Evolutionary conservation across 1,139 yeast genomes (phyloP), one percentile per base, ranked within the genome.

Genomic region (Candida tunisiensis): DNA sequence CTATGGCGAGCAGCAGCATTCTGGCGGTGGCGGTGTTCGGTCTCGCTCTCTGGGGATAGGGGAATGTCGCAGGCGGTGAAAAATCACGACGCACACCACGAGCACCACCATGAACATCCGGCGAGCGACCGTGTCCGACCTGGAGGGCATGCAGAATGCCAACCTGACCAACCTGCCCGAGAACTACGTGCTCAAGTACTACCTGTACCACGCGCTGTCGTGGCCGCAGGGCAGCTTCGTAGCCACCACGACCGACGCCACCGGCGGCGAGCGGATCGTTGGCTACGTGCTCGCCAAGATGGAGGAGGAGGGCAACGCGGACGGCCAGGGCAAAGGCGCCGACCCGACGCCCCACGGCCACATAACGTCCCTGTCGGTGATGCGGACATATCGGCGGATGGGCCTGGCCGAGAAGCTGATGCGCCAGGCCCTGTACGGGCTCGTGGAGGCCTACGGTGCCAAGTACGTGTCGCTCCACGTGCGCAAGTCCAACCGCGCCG

Each of bases 201-300:
- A 85, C 52, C 67, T 91, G 65, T 88, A 88, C 51, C 99, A 88
- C 51, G 67, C 83, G 12, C 58, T 85, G 31, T 75, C 95, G 23
- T 88, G 98, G 98, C 98, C 99, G 2, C 94, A 88, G 50, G 92
- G 93, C 6, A 80, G 94, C 27, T 88, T 74, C 57, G 98, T 88
- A 19, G 98, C 98, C 15, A 75, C 91, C 1, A 79, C 91, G 1
- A 71, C 65, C 2, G 66, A 60, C 29, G 42, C 53, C 9, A 62
- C 56, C 15, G 52, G 45, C 19, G 52, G 24, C 20, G 93, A 80
- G 48, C 75, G 80, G 39, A 65, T 88, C 25, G 92, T 88, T 20
- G 98, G 98, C 4, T 91, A 88, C 47, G 96, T 82, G 4, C 62
- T 88, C 39, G 93, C 93, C 2, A 88, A 88, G 50, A 80, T 88